Base-by-base conservation (phyloP, 176 grass and related monocot genomes). In the Sorghum bicolor region DNA sequence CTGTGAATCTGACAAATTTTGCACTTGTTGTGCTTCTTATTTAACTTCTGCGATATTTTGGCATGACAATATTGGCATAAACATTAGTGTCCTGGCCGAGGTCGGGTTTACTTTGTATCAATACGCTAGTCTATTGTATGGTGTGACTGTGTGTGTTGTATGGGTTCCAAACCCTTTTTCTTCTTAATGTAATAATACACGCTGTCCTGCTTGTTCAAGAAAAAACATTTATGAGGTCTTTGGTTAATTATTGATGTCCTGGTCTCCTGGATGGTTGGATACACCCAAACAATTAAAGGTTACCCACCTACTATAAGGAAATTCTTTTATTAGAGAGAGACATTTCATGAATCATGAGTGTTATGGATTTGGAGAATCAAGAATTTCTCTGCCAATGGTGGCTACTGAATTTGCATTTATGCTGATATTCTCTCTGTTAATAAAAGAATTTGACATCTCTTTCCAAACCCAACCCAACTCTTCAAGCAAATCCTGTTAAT, bases 1-100 rank as follows among this genome's bases (percentile, higher is more conserved):
- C 36, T 76, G 63, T 38, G 64, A 57, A 76, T 57, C 74, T 77
- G 43, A 58, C 43, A 41, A 69, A n/a, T 58, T 76, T 76, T 34
- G 8, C 10, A 24, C 48, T 40, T 55, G 61, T 28, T 24, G 53
- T 57, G 72, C 47, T 57, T 84, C 2, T 61, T 57, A 25, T 38
- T 48, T n/a, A 66, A 29, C 3, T 65, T 44, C 2, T 64, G 20
- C 4, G 1, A 30, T 79, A 40, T 82, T 70, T 20, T 44, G 32
- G 52, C 52, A 57, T 57, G 50, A 1, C n/a, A n/a, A n/a, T n/a
- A n/a, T n/a, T n/a, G n/a, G n/a, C 19, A 48, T 48, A 22, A 55
- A 22, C 6, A 22, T 55, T 55, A 55, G 19, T 55, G 19, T 55
- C 50, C 19, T 55, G 52, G 52, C n/a, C 8, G 8, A 1, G 7